Evolutionary conservation across 148 eudicot species (phyloP), one percentile per base, ranked within the genome.

Genomic region (Spergularia marina): DNA sequence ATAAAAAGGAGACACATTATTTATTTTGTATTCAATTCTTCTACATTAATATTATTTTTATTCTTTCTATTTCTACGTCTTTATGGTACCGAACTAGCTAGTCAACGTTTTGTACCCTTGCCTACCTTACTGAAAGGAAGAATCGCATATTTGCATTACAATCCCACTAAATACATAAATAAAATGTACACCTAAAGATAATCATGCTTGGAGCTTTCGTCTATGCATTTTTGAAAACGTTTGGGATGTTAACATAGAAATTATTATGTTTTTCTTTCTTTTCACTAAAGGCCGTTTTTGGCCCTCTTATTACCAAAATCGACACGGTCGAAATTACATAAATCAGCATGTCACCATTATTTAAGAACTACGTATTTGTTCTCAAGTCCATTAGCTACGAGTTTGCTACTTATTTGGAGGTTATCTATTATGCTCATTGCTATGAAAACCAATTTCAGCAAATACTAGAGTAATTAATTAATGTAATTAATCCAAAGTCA

Each of bases 401-500:
- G 54, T 54, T 61, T 21, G 40, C 51, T 39, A 58, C 39, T 9
- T 78, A 30, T 39, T 57, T 66, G 54, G 52, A 77, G 20, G 44
- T 34, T 47, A 56, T 64, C 72, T 53, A 64, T 13, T 34, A 44
- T 23, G 25, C 25, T 23, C 25, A 23, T 23, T 23, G 25, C 25
- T 23, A 18, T 51, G 12, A 65, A 61, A 21, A 59, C 55, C 10
- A 65, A 54, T 62, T 20, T 7, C 36, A 58, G 17, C 18, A 18
- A 68, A 52, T 34, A 41, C 2, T 44, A 16, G 16, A 56, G 36
- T 12, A 70, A 57, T 11, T 66, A 65, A 75, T 12, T 20, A 58
- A n/a, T 76, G 76, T 58, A 71, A 71, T 65, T 44, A 76, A 77
- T 70, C 39, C 65, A 65, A 49, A 52, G 23, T 21, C 21, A 49